Evolutionary conservation across 805 yeast species (phyloP).

Genomic region (Saturnispora silvae): DNA sequence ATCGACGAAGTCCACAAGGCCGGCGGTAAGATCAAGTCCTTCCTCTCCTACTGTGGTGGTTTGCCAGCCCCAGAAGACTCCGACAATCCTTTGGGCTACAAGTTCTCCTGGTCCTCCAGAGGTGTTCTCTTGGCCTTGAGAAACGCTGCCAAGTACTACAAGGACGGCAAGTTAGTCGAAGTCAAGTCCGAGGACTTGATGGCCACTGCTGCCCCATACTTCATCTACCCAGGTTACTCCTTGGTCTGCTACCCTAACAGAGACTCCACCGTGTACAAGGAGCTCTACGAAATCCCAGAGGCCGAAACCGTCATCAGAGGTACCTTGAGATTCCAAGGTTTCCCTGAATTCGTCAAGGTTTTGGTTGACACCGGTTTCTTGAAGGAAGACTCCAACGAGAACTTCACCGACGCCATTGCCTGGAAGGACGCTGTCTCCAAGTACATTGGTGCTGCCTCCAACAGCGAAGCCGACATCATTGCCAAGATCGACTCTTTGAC

Average conservation of each 20-base stretch:
- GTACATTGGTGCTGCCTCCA: conserved; percentile 64
- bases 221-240: conserved; percentile 90
- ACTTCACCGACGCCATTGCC: conserved; percentile 45
- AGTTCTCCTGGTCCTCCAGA: conserved; percentile 98
- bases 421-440: conserved; percentile 85
- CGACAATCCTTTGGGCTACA: conserved; percentile 96
- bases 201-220: conserved; percentile 92
- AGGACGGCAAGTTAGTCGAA: conserved; percentile 72
- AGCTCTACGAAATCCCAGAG: conserved; percentile 89
- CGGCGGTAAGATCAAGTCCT: conserved; percentile 88
- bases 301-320: conserved; percentile 96
- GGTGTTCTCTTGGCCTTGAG: conserved; percentile 94
- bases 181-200: conserved; percentile 85
- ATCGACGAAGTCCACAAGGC: conserved; percentile 89
- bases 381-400: conserved; percentile 58
- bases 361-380: conserved; percentile 90
- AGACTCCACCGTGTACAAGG: conserved; percentile 90
- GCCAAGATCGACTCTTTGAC: conserved; percentile 71
- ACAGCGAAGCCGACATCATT: conserved; percentile 61
- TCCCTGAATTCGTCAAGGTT: conserved; percentile 95
- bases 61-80: conserved; percentile 97
- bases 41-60: conserved; percentile 97
- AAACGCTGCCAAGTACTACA: conserved; percentile 83
- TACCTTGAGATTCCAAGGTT: conserved; percentile 94
- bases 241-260: conserved; percentile 96